phyloP scores from a whole-genome alignment of 345 rosid species.

The Boechera stricta region DNA sequence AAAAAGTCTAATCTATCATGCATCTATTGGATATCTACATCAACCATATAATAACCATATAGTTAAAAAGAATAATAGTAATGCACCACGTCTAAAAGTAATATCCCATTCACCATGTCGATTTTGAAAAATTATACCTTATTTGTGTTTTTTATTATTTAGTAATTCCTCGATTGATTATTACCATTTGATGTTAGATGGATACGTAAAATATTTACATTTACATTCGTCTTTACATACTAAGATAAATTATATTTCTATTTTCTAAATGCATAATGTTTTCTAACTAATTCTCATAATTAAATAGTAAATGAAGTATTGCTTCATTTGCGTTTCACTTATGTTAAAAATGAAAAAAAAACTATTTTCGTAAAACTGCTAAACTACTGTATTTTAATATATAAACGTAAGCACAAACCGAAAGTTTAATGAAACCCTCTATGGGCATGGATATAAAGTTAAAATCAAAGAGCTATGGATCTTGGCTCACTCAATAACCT shows the following conservation, averaged over 20 bases:
- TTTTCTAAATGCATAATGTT: not conserved
- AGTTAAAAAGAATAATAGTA: slow-evolving; percentile 21
- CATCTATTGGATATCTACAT: slow-evolving; percentile 39
- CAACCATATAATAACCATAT: slow-evolving; percentile 39
- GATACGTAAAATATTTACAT: not conserved
- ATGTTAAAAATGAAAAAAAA: not conserved
- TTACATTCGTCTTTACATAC: slow-evolving; percentile 6
- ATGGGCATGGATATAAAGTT: slow-evolving; percentile 37
- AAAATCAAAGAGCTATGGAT: slow-evolving; percentile 35
- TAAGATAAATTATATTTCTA: not conserved
- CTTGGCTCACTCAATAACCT: slow-evolving; percentile 34
- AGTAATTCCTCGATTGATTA: not conserved
- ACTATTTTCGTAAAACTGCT: not conserved
- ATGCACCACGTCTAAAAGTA: slow-evolving; percentile 39
- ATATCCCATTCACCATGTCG: slow-evolving; percentile 22
- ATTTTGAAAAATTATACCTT: not conserved
- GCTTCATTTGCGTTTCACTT: not conserved
- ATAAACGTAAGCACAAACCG: slow-evolving; percentile 6
- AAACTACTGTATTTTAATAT: not conserved
- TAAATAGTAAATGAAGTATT: not conserved
- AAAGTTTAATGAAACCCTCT: slow-evolving; percentile 20
- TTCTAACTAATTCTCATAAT: not conserved
- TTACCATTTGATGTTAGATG: not conserved
- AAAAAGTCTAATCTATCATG: slow-evolving; percentile 32
- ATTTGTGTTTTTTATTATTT: not conserved